Conservation (phyloP, 1,139 yeast genomes). For the Taphrina confusa region DNA sequence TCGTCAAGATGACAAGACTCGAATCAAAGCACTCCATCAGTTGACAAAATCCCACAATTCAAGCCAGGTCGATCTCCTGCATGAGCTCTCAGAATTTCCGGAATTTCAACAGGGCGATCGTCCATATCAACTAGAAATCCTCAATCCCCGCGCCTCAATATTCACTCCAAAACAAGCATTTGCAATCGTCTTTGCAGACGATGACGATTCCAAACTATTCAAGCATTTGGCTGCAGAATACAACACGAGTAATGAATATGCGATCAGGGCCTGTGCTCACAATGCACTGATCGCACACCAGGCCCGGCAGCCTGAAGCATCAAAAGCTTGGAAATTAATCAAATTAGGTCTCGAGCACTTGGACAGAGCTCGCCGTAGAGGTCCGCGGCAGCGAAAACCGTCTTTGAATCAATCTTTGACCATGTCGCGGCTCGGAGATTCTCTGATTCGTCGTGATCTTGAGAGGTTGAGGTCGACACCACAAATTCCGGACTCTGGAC, state of each 20-base stretch:
- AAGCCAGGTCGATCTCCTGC: not conserved
- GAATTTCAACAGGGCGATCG: slow-evolving; percentile 13
- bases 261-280: slow-evolving; percentile 55
- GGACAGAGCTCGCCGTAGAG: slow-evolving; percentile 5
- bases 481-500: slow-evolving; percentile 14
- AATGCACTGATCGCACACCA: slow-evolving; percentile 63
- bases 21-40: slow-evolving; percentile 4
- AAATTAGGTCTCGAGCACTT: slow-evolving; percentile 21
- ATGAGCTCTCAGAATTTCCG: not conserved
- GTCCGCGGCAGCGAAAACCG: not conserved
- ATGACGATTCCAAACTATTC: slow-evolving; percentile 11
- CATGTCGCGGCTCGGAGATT: slow-evolving; percentile 5
- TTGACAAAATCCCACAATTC: not conserved
- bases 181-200: slow-evolving; percentile 11
- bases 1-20: slow-evolving; percentile 13
- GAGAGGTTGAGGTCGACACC: slow-evolving; percentile 22
- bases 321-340: slow-evolving; percentile 71
- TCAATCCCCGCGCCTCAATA: slow-evolving; percentile 36
- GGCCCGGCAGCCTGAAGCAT: slow-evolving; percentile 57
- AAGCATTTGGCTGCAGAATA: slow-evolving; percentile 35
- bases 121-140: slow-evolving; percentile 56
- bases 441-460: slow-evolving; percentile 19
- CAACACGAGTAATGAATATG: slow-evolving; percentile 47
- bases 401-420: slow-evolving; percentile 5
- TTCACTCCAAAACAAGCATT: slow-evolving; percentile 25